These are phyloP conservation scores for Primulina huaijiensis DNA, from an alignment of 257 asterid species.

Conservation along the genomic window DNA sequence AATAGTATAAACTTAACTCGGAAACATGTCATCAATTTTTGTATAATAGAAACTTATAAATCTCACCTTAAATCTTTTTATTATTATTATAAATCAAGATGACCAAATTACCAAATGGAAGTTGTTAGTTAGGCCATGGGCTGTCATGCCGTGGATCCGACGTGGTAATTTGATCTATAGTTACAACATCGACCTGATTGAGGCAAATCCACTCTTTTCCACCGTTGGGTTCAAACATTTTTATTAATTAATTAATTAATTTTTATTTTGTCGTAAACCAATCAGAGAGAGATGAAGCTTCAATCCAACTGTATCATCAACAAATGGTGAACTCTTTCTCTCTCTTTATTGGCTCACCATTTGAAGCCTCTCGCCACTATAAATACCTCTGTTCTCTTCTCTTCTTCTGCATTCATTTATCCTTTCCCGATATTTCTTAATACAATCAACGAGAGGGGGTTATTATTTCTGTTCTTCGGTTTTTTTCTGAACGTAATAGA, in stretches of 20 bases:
- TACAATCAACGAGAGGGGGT: not conserved
- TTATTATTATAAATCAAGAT: no score
- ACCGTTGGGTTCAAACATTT: constrained; percentile 28
- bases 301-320: constrained; percentile 23
- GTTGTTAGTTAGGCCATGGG: not conserved
- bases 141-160: constrained; percentile 36
- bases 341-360: constrained; percentile 22
- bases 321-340: constrained; percentile 21
- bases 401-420: constrained; percentile 19
- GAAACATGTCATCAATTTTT: no score
- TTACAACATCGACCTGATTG: constrained; percentile 26
- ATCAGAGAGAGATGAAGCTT: constrained; percentile 6
- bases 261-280: constrained; percentile 12
- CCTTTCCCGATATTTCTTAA: constrained; percentile 5
- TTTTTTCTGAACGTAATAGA: constrained; percentile 22
- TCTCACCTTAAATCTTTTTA: no score
- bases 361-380: constrained; percentile 28
- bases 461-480: not conserved
- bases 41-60: no score
- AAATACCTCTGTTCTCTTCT: constrained; percentile 33
- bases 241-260: no score
- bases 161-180: constrained; percentile 39
- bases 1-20: no score
- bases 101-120: not conserved
- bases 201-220: constrained; percentile 2